Evolutionary conservation across 208 protist species (phyloP), one percentile per base, ranked within the genome.

Genomic region (Leishmania martiniquensis): DNA sequence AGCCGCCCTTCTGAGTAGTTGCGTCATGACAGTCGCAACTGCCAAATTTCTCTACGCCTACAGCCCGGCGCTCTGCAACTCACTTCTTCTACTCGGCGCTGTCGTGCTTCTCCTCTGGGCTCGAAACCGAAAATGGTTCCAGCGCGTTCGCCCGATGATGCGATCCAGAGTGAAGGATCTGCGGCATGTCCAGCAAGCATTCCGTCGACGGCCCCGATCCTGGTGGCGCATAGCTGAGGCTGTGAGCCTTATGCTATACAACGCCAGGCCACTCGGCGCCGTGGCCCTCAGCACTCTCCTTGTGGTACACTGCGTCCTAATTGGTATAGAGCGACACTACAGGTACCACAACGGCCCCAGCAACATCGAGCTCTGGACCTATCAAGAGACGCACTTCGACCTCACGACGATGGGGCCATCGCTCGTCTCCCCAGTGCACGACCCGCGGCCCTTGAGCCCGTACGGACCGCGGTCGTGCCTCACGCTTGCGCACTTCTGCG

Each of bases 331-430:
- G 25, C 55, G 55, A 7, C n/a, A 34, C 6, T 17, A 34, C 12
- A 60, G 20, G 5, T 60, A 60, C n/a, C n/a, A 10, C 32, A 60
- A 60, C n/a, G 55, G 52, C 7, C 52, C 52, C n/a, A 34, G 0
- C 47, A 78, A 78, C 42, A 63, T 80, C 20, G 25, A 80, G 55
- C 57, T 80, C 42, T 75, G 67, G 69, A 80, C 76, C 25, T 54
- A 70, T 22, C 76, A 80, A 42, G 76, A 80, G 60, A 63, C 57
- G 29, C 39, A 49, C 17, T 63, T 80, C 1, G 76, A 80, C 42
- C 59, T 80, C 44, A 52, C 69, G 1, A 12, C 59, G 34, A 75
- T 25, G 49, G 69, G 69, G 10, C 54, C 52, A 32, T 60, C 55
- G 13, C 25, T 71, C 59, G 57, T 65, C 20, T 47, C 76, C 9